Base-by-base conservation (phyloP, 2,329 filamentous ascomycete genomes). In the Nothophaeocryptopus gaeumannii region DNA sequence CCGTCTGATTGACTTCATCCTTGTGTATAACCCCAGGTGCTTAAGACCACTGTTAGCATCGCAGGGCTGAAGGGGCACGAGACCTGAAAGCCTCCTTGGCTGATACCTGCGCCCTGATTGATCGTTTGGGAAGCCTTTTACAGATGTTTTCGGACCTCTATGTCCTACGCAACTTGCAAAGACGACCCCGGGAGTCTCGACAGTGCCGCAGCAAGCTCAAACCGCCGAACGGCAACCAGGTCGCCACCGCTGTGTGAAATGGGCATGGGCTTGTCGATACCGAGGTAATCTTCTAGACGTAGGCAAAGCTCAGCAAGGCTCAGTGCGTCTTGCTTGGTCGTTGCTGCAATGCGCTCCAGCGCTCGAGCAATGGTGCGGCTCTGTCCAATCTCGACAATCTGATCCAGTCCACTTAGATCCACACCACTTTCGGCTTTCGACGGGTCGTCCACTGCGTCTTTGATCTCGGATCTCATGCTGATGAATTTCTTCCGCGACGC, bases 341-440 rank as follows among this genome's bases (percentile, higher is more conserved):
- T 32, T 5, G 45, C 32, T 10, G 56, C 56, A 20, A 62, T 53
- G 3, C 47, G 44, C 37, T 60, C 53, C 12, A 67, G 41, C 7
- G 55, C 46, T 4, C 46, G 38, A 8, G 64, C 63, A 40, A 67
- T 58, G 30, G 51, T 58, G 13, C 61, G 57, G 14, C 62, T 56
- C 42, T 68, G 65, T n/a, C 65, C 65, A 10, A 62, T 51, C 42
- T 66, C 65, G 9, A 66, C 60, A 26, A 67, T 46, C 51, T 68
- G 65, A 39, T 67, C 65, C 11, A 67, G 38, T 10, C 53, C 53
- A 13, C 56, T 56, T 9, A 68, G 38, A 44, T 67, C 60, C 15
- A 68, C 58, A 9, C 65, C 65, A 11, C 56, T 47, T 35, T 63
- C 64, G 3, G 47, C 62, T 26, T 63, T 46, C 5, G 61, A 55